Evolutionary conservation across 2,329 filamentous ascomycete genomes (phyloP).

Genomic region (Diplodia seriata): DNA sequence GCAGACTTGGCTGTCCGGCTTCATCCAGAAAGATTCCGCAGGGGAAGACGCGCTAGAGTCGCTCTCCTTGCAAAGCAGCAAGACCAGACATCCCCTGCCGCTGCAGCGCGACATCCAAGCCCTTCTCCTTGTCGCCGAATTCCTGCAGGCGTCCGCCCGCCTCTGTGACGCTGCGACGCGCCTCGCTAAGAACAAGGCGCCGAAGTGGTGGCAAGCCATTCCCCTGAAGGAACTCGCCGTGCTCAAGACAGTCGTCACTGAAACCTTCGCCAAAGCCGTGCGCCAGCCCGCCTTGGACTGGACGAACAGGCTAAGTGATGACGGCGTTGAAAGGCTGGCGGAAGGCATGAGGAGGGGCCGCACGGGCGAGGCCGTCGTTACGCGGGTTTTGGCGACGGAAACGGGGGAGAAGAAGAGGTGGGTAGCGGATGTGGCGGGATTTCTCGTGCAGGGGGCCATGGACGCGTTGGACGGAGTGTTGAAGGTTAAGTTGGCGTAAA

Average conservation of each 20-base stretch:
- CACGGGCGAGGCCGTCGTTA: constrained; percentile 4
- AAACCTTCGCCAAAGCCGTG: constrained; percentile 7
- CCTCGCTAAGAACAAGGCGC: constrained; percentile 26
- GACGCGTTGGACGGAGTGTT: constrained; percentile 25
- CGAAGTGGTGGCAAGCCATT: constrained; percentile 18
- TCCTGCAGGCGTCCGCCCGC: constrained; percentile 34
- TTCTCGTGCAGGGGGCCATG: constrained; percentile 11
- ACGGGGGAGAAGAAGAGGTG: not conserved
- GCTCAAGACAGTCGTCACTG: not conserved
- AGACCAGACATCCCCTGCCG: not conserved
- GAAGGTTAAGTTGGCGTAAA: constrained; percentile 21
- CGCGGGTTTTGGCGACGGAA: not conserved
- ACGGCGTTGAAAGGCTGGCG: not conserved
- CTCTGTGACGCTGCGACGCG: constrained; percentile 26
- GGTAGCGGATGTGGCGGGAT: not conserved
- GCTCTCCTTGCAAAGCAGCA: not conserved
- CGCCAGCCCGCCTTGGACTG: constrained; percentile 28
- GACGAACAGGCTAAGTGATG: constrained; percentile 23
- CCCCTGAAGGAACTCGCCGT: constrained; percentile 25
- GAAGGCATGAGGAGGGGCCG: not conserved
- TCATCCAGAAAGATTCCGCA: not conserved
- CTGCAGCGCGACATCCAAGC: constrained; percentile 20
- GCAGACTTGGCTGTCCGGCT: constrained; percentile 17
- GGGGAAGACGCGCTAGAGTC: not conserved
- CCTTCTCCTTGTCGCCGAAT: constrained; percentile 36